Evolutionary conservation across 169 alveolate species (phyloP).

Genomic region (Amoebophrya sp.): DNA sequence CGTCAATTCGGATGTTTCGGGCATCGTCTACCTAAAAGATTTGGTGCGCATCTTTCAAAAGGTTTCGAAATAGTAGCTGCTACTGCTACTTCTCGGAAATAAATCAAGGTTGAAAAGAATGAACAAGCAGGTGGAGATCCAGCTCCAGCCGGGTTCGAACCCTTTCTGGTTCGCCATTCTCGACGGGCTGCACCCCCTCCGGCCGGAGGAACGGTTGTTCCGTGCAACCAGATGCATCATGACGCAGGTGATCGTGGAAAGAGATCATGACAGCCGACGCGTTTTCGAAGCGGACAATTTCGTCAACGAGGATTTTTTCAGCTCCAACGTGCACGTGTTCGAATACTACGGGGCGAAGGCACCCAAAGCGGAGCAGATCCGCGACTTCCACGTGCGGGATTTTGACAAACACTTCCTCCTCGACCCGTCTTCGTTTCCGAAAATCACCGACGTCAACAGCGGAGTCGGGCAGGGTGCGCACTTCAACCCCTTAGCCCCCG

Average conservation of each 20-base stretch:
- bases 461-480: neutral
- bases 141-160: neutral
- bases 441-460: neutral
- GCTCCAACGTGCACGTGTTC: neutral
- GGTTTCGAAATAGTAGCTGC: too few species aligned
- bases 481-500: neutral
- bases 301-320: neutral
- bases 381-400: neutral
- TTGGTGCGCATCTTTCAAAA: too few species aligned
- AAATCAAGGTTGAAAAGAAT: too few species aligned
- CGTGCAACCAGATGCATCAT: neutral
- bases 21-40: too few species aligned
- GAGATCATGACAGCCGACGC: neutral
- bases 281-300: neutral
- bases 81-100: too few species aligned
- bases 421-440: neutral
- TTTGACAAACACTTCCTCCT: neutral
- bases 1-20: too few species aligned
- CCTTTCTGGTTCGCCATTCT: neutral
- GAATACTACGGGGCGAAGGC: neutral
- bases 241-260: neutral
- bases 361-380: neutral
- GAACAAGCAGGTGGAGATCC: too few species aligned
- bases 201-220: neutral
- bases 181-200: neutral